Evolutionary conservation across 495 filamentous ascomycete species (phyloP).

Genomic region (Penicillium lividum): DNA sequence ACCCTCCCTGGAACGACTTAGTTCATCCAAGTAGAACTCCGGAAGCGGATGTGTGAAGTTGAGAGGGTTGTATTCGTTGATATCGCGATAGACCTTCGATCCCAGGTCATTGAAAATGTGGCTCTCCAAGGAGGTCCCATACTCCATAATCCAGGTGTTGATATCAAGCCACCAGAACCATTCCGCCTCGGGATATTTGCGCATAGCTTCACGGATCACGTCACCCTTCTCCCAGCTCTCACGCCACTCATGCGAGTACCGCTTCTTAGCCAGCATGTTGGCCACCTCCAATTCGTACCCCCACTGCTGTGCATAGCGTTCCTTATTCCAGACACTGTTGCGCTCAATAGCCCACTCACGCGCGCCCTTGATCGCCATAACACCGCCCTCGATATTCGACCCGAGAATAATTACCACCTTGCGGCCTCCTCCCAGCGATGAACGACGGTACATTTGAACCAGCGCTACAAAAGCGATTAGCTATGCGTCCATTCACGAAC

Average conservation of each 20-base stretch:
- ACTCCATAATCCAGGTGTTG: constrained; percentile 98
- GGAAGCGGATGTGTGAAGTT: constrained; percentile 85
- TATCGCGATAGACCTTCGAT: constrained; percentile 85
- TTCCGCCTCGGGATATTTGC: constrained; percentile 92
- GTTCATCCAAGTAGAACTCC: constrained; percentile 70
- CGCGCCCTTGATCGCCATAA: constrained; percentile 99
- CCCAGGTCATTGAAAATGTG: constrained; percentile 85
- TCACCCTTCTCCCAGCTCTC: constrained; percentile 99
- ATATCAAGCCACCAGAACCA: constrained; percentile 99
- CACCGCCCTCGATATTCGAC: constrained; percentile 92
- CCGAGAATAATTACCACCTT: constrained; percentile 94
- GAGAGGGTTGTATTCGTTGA: constrained; percentile 92
- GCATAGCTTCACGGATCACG: constrained; percentile 84
- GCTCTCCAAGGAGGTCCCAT: constrained; percentile 81
- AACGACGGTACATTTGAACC: constrained; percentile 53
- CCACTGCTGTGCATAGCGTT: constrained; percentile 82
- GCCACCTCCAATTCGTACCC: constrained; percentile 95
- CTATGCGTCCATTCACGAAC: background rate
- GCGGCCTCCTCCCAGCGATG: constrained; percentile 73
- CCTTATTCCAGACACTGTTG: constrained; percentile 94
- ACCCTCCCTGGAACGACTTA: constrained; percentile 68
- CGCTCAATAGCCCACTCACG: constrained; percentile 98
- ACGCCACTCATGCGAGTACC: constrained; percentile 98
- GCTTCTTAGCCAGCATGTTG: constrained; percentile 97
- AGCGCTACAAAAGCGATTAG: constrained; percentile 26